Base-by-base conservation (phyloP, 2,329 filamentous ascomycete species). In the Sporothrix inflata region DNA sequence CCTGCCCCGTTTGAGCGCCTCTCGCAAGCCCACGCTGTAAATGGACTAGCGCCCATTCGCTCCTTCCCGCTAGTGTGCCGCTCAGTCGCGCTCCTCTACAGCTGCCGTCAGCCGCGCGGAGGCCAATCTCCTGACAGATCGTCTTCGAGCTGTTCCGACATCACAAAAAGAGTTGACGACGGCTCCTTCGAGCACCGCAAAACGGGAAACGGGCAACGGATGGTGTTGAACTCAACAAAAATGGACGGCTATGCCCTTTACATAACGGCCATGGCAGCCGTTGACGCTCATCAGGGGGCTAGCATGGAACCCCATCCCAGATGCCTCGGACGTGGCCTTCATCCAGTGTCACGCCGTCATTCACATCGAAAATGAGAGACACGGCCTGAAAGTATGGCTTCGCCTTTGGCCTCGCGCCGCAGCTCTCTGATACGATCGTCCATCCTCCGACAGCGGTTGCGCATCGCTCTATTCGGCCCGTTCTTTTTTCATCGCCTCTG, bases 21-120 rank as follows among this genome's bases (percentile, higher is more conserved):
- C 38, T 65, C 61, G 61, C 61, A 47, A 65, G 24, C 40, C 61
- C 40, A 19, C 8, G 61, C 61, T 40, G 9, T 9, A 65, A 47
- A 27, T 16, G 12, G 61, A 19, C 61, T 65, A 65, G 61, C 57
- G 6, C n/a, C 19, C 1, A 5, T 40, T 21, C 11, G 57, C 57
- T 60, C 55, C 27, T 60, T 34, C 55, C 55, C 30, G 55, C 24
- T 57, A 7, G 27, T n/a, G 7, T 38, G n/a, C 57, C 34, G 7
- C 30, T 11, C 16, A 24, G 14, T 21, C 3, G 34, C n/a, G n/a
- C n/a, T 42, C 40, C 34, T 40, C n/a, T 6, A 16, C 19, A 40
- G 16, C 57, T 61, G 30, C 19, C 34, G 16, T n/a, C 57, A 38
- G 24, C 53, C 9, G 49, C 30, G 9, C 19, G 30, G 19, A 21